These are phyloP conservation scores for Coemansia sp. DNA, from an alignment of 192 early-diverging fungal species.

Conservation along the genomic window DNA sequence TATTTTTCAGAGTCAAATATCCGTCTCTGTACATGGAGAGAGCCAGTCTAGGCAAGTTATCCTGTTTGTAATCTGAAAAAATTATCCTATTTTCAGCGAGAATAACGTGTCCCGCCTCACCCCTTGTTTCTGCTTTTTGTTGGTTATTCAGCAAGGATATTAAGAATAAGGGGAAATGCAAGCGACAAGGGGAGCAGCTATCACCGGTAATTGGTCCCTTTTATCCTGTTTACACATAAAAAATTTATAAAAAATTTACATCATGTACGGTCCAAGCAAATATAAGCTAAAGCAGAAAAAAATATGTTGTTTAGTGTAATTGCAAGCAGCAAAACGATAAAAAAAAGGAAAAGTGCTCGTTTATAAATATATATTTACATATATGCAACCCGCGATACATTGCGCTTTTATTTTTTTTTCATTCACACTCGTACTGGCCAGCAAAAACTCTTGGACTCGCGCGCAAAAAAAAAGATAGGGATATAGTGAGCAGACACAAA, in stretches of 20 bases:
- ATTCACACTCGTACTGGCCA: neutral
- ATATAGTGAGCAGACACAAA: neutral
- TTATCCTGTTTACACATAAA: neutral
- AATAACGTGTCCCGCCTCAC: neutral
- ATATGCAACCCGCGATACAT: neutral
- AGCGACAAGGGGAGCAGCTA: neutral
- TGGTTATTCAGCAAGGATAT: neutral
- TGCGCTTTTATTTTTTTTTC: neutral
- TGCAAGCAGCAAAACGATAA: neutral
- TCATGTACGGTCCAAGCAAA: neutral
- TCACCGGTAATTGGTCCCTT: neutral
- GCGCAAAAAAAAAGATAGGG: neutral
- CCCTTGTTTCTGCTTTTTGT: neutral
- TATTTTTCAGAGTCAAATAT: neutral
- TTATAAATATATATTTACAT: conserved; percentile 1
- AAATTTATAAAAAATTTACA: neutral
- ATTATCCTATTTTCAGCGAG: neutral
- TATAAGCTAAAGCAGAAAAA: neutral
- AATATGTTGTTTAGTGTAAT: no score
- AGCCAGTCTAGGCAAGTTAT: neutral
- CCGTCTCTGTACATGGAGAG: neutral
- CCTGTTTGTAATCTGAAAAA: neutral
- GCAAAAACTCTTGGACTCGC: no score
- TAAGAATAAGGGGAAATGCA: neutral
- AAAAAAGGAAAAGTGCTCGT: neutral